phyloP scores from a whole-genome alignment of 2,329 filamentous ascomycete genomes.

The Orbilia quercus region DNA sequence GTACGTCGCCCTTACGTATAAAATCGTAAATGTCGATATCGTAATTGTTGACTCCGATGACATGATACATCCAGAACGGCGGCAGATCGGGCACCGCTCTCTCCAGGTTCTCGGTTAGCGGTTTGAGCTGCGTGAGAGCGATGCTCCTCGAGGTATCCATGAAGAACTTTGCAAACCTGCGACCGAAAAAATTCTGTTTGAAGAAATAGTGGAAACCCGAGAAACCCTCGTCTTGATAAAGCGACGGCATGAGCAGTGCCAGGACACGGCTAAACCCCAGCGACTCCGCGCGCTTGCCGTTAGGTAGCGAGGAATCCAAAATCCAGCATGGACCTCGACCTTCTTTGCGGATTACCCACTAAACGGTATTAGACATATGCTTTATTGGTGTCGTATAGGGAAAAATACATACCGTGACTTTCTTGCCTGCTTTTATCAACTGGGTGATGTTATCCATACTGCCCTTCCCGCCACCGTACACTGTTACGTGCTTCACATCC shows the following conservation, averaged over 20 bases:
- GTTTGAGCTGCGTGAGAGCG: slow-evolving; percentile 32
- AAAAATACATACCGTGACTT: slow-evolving; percentile 64
- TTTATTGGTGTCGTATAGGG: neutral
- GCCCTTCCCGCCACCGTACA: slow-evolving; percentile 73
- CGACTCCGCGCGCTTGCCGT: slow-evolving; percentile 33
- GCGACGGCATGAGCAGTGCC: slow-evolving; percentile 35
- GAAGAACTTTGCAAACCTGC: slow-evolving; percentile 35
- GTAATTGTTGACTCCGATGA: slow-evolving; percentile 52
- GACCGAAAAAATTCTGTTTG: slow-evolving; percentile 48
- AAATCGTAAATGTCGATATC: slow-evolving; percentile 48
- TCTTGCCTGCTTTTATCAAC: slow-evolving; percentile 68
- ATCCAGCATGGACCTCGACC: slow-evolving; percentile 71
- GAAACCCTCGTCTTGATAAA: slow-evolving; percentile 52
- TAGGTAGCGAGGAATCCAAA: slow-evolving; percentile 60
- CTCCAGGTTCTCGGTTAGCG: slow-evolving; percentile 26
- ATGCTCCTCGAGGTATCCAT: slow-evolving; percentile 28
- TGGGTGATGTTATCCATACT: slow-evolving; percentile 73
- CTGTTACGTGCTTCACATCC: slow-evolving; percentile 64
- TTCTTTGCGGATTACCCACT: slow-evolving; percentile 70
- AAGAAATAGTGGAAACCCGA: slow-evolving; percentile 53
- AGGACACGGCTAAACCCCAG: slow-evolving; percentile 41
- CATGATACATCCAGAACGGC: slow-evolving; percentile 55
- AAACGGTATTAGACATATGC: neutral
- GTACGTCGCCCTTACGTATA: slow-evolving; percentile 28
- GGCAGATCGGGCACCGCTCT: slow-evolving; percentile 37